Evolutionary conservation across 306 rosid species (phyloP).

Genomic region (Dalbergia cultrata): DNA sequence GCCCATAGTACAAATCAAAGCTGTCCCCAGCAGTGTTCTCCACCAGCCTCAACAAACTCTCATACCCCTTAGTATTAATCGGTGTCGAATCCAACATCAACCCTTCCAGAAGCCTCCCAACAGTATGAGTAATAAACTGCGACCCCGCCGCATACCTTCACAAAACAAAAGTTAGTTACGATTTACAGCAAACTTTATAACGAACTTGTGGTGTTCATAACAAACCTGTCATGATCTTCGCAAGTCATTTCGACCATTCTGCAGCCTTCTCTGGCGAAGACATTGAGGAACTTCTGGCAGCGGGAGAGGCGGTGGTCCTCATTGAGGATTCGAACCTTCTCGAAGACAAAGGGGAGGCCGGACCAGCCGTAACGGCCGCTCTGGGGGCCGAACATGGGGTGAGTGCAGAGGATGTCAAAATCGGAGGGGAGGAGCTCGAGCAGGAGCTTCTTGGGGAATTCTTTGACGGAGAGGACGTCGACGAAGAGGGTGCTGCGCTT

Average conservation of each 20-base stretch:
- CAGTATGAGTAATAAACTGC: constrained; percentile 83
- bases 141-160: constrained; percentile 65
- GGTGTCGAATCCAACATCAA: constrained; percentile 74
- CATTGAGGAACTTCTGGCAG: constrained; percentile 62
- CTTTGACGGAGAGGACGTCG: constrained; percentile 87
- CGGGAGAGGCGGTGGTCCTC: constrained; percentile 59
- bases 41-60: constrained; percentile 75
- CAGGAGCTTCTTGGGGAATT: constrained; percentile 67
- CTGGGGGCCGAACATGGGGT: constrained; percentile 94
- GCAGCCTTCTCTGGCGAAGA: constrained; percentile 79
- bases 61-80: constrained; percentile 82
- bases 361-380: constrained; percentile 65
- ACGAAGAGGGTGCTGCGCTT: constrained; percentile 76
- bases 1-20: constrained; percentile 82
- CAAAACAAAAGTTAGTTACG: too few relatives aligned
- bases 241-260: constrained; percentile 83
- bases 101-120: constrained; percentile 79
- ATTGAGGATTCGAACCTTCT: constrained; percentile 70
- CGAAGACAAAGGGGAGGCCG: constrained; percentile 64
- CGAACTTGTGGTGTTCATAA: too few relatives aligned
- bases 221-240: constrained; percentile 62
- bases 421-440: constrained; percentile 56
- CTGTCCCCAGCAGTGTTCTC: constrained; percentile 73
- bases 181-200: too few relatives aligned
- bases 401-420: constrained; percentile 76